Base-by-base conservation (phyloP, 1,284 basidiomycete genomes). In the Apiotrichum gamsii region DNA sequence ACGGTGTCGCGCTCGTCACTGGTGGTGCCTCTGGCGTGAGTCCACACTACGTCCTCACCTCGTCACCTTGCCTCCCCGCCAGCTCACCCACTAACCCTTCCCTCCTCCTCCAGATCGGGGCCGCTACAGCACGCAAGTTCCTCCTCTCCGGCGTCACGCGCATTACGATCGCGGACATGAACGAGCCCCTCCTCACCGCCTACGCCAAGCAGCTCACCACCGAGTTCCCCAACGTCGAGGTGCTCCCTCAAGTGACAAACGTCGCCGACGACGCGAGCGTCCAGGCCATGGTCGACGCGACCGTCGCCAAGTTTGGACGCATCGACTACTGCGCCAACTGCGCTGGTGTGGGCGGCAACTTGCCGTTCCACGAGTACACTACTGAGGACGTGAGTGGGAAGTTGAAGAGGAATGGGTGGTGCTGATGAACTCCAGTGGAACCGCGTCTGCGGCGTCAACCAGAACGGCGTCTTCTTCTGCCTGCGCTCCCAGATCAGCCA, bases 251-350 rank as follows among this genome's bases (percentile, higher is more conserved):
- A 13, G 33, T 45, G 32, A 46, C 43, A 23, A 45, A 49, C 39
- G 51, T 53, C 9, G 48, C 43, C 15, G 36, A 49, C 32, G 47
- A 49, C 23, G n/a, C 19, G 4, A 29, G 20, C 2, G 39, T 53
- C 16, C 29, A 33, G 18, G 35, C 21, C 15, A 45, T 49, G 34
- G 33, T 53, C 8, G 13, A 25, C 1, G 25, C 16, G 11, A 35
- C 39, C 1, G 47, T 46, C 6, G 25, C 32, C 9, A 13, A 11
- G 21, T 61, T 60, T 33, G 62, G 62, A 3, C 53, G 62, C 18
- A 45, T 66, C 30, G 64, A 66, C 49, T 64, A 66, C 39, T 59
- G 57, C 30, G 58, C 61, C 24, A 66, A 66, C 36, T 49, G 50
- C 19, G 64, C 64, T 3, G 64, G 64, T 2, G 54, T 64, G 21